phyloP scores from a whole-genome alignment of 1,139 yeast species.

The Suhomyces choctaworum region DNA sequence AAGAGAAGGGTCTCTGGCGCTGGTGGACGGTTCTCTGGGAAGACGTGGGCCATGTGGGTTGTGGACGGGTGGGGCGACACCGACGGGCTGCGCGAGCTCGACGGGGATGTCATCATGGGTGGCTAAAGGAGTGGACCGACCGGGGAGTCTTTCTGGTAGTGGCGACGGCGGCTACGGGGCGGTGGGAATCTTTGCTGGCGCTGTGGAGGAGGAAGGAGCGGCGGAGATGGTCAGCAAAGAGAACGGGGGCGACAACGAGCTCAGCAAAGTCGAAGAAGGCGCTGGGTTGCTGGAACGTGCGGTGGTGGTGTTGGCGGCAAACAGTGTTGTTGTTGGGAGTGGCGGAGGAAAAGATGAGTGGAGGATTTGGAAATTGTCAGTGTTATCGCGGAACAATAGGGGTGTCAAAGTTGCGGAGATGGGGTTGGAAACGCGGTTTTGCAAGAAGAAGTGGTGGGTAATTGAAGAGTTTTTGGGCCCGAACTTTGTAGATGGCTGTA shows the following conservation, averaged over 20 bases:
- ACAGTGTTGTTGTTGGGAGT: neutral
- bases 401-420: slow-evolving; percentile 5
- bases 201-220: neutral
- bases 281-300: slow-evolving; percentile 1
- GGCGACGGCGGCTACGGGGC: neutral
- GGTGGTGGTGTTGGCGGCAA: neutral
- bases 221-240: neutral
- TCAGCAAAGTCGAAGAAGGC: neutral
- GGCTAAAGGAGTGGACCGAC: neutral
- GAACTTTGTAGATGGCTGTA: too few species aligned
- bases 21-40: neutral
- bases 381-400: slow-evolving; percentile 2
- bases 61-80: neutral
- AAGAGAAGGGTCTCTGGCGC: slow-evolving; percentile 1
- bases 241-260: neutral
- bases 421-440: too few species aligned
- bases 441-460: too few species aligned
- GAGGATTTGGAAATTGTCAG: neutral
- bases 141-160: too few species aligned
- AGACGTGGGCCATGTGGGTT: neutral
- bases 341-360: slow-evolving; percentile 1
- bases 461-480: too few species aligned
- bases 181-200: neutral
- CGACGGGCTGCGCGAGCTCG: neutral
- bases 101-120: neutral